Base-by-base conservation (phyloP, 768 basidiomycete species). In the Suillus clintonianus region DNA sequence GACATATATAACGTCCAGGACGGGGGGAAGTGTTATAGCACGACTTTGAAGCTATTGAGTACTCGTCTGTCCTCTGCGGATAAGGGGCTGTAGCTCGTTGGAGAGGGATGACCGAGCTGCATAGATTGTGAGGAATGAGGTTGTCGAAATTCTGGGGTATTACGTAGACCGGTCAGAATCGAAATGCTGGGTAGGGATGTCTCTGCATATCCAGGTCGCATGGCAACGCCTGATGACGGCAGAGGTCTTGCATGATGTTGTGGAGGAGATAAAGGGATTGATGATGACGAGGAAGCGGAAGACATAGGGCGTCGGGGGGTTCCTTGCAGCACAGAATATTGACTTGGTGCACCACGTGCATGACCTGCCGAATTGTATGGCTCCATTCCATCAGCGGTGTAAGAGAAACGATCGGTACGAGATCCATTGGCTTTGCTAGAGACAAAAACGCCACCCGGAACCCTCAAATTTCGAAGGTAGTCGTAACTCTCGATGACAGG, bases 401-500 rank as follows among this genome's bases (percentile, higher is more conserved):
- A 43, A 42, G 68, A 60, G 57, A 67, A 65, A 9, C 65, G 74
- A 47, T 76, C 74, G 27, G 47, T 74, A 36, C 74, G 68, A 11
- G 72, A 50, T 3, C 76, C 81, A 17, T 66, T 77, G 53, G 83
- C 74, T 76, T 90, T 91, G 70, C 86, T 89, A 64, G 89, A 91
- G 48, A 85, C 79, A 71, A 90, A 92, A n/a, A 92, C 77, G 4
- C 89, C 88, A 62, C 83, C 83, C 5, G 91, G 90, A 34, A 90
- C 86, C 22, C 82, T 82, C 62, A 94, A 80, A 64, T 77, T 81
- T 62, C 87, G 85, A 63, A 94, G 83, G 71, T 91, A 89, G 39
- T 90, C 86, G 67, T 91, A 92, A 69, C 85, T 83, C 64, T 92
- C 90, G 57, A 92, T 81, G 36, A 89, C 85, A 19, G 92, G 91